phyloP scores from a whole-genome alignment of 2,329 filamentous ascomycete genomes.

The Talaromyces sp. region DNA sequence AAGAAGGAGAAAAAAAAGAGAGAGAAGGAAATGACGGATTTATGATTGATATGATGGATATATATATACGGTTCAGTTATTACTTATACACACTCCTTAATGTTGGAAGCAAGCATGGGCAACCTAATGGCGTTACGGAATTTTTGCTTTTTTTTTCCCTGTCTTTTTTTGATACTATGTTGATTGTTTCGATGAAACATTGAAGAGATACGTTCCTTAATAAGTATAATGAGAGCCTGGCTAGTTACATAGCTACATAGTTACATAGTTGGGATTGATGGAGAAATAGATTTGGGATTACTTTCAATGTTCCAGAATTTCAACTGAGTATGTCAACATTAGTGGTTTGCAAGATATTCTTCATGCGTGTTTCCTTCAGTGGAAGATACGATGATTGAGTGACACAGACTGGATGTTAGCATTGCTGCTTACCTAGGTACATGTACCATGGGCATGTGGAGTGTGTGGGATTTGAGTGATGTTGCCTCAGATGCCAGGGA shows the following conservation, averaged over 20 bases:
- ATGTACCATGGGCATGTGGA: no score
- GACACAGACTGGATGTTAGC: no score
- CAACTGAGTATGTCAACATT: no score
- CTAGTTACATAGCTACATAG: not conserved
- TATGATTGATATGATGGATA: not conserved
- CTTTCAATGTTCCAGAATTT: no score
- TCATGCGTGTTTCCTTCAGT: no score
- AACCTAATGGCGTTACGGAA: not conserved
- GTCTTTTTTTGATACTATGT: not conserved
- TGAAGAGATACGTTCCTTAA: not conserved
- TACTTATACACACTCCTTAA: not conserved
- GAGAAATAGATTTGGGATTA: not conserved
- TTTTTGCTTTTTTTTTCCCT: no score
- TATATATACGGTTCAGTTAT: not conserved
- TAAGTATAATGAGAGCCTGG: not conserved
- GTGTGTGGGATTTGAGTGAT: no score
- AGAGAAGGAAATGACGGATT: not conserved
- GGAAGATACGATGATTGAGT: no score
- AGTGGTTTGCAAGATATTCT: no score
- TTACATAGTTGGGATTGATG: not conserved
- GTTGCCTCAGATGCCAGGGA: no score
- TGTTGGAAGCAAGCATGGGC: not conserved
- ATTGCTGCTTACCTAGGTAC: no score
- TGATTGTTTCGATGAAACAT: not conserved
- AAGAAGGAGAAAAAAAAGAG: not conserved